Conservation (phyloP, 768 basidiomycete genomes). For the Tulasnella sp. region DNA sequence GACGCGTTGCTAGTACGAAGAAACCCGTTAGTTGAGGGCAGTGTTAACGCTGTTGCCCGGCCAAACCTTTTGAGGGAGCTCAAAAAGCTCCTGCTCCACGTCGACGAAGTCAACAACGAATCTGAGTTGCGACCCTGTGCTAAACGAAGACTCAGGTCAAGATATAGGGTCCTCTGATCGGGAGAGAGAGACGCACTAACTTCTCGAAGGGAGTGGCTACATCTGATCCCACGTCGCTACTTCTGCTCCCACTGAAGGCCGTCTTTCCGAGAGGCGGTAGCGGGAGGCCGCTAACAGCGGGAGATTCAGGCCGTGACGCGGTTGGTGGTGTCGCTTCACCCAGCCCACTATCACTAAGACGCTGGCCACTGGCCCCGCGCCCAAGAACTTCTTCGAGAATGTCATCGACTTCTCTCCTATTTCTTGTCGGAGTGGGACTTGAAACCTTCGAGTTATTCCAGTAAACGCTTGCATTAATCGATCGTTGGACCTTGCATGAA, state of each 20-base stretch:
- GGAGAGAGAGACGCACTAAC: not conserved
- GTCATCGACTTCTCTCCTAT: conserved; percentile 18
- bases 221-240: conserved; percentile 17
- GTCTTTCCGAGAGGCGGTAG: conserved; percentile 48
- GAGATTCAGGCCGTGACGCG: conserved; percentile 27
- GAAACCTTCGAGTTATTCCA: not conserved
- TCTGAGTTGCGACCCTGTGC: conserved; percentile 23
- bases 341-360: conserved; percentile 28
- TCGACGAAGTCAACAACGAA: conserved; percentile 73
- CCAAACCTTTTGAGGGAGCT: conserved; percentile 72
- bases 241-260: conserved; percentile 13
- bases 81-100: conserved; percentile 80
- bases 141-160: conserved; percentile 6
- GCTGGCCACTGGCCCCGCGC: conserved; percentile 51
- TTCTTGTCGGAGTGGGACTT: not conserved
- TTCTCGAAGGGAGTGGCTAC: conserved; percentile 1
- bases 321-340: conserved; percentile 20
- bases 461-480: not conserved
- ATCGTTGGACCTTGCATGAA: not conserved
- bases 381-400: conserved; percentile 55
- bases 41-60: conserved; percentile 8
- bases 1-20: conserved; percentile 50
- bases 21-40: conserved; percentile 17
- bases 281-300: conserved; percentile 44
- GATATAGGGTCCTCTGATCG: not conserved